Percentiles rank a stretch among this genome's conserved stretches.
Evolutionary conservation across 257 asterid genomes (phyloP).

Genomic region (Przewalskia tangutica): DNA sequence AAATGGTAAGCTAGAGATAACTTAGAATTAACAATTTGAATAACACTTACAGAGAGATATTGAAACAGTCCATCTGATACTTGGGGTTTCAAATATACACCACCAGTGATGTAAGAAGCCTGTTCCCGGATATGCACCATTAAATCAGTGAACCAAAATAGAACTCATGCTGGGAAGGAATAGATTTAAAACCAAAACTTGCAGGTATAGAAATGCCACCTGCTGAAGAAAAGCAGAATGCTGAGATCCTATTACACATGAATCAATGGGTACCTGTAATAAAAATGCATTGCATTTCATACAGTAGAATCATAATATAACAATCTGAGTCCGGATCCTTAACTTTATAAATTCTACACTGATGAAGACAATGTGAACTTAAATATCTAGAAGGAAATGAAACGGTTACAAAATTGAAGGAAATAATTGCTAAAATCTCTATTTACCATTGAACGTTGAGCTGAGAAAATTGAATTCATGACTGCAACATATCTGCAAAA

Average conservation of each 20-base stretch:
- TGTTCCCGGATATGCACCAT: constrained; percentile 21
- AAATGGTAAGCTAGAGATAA: neutral
- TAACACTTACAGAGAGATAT: constrained; percentile 54
- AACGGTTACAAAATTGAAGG: neutral
- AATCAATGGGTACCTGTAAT: constrained; percentile 78
- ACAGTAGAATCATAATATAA: neutral
- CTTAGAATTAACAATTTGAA: neutral
- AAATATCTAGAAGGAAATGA: neutral
- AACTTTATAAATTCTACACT: neutral
- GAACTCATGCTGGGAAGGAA: neutral
- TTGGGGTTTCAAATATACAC: constrained; percentile 87
- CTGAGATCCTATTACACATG: constrained; percentile 75
- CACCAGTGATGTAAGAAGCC: constrained; percentile 90
- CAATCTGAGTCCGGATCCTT: neutral
- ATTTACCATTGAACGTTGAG: constrained; percentile 83
- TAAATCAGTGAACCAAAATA: constrained; percentile 10
- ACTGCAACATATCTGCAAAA: constrained; percentile 75
- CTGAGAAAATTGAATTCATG: constrained; percentile 95
- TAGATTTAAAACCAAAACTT: neutral
- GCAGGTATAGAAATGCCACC: constrained; percentile 30
- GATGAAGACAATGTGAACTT: neutral
- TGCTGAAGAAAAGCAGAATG: constrained; percentile 96
- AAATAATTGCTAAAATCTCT: neutral
- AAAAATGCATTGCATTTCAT: neutral
- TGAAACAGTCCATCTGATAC: constrained; percentile 69